A percentile compares a stretch with the other conserved stretches of the same genome.
These are phyloP conservation scores for Sordariomycetes sp. DNA, from an alignment of 2,329 filamentous ascomycete genomes.

Conservation along the genomic window DNA sequence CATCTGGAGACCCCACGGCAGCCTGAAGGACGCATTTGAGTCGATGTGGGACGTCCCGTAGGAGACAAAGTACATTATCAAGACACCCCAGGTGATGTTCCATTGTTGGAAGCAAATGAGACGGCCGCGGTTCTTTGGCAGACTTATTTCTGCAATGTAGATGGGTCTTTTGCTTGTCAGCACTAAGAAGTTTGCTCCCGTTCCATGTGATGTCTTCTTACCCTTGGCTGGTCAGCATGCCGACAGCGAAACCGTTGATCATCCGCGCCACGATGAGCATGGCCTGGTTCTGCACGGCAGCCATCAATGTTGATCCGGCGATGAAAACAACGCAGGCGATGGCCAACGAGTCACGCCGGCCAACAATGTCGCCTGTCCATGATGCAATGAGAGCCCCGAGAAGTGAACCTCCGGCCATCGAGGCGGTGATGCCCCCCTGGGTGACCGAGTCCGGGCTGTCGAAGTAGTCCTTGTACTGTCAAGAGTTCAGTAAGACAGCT, in stretches of 20 bases:
- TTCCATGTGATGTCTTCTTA: no score
- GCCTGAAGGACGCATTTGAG: conserved; percentile 30
- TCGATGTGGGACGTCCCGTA: conserved; percentile 34
- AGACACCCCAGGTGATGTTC: no score
- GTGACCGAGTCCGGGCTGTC: conserved; percentile 30
- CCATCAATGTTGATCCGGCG: conserved; percentile 9
- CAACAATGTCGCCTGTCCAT: conserved; percentile 33
- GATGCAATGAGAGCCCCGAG: conserved; percentile 34
- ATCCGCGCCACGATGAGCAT: conserved; percentile 40
- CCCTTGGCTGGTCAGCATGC: conserved; percentile 53
- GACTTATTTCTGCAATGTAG: no score
- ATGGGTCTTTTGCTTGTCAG: no score
- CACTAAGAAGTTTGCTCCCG: no score
- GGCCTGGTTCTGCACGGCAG: conserved; percentile 10
- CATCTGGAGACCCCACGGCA: conserved; percentile 37
- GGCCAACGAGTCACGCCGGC: conserved; percentile 24
- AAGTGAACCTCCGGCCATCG: conserved; percentile 38
- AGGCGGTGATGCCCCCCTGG: conserved; percentile 39
- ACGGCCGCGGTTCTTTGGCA: no score
- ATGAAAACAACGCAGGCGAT: conserved; percentile 13
- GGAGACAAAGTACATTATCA: no score
- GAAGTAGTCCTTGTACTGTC: conserved; percentile 46
- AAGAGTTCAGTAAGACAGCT: conserved; percentile 49
- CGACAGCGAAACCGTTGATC: conserved; percentile 54
- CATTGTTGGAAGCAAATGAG: no score